Conservation (phyloP, 2,329 filamentous ascomycete genomes). For the Xylaria sp. region DNA sequence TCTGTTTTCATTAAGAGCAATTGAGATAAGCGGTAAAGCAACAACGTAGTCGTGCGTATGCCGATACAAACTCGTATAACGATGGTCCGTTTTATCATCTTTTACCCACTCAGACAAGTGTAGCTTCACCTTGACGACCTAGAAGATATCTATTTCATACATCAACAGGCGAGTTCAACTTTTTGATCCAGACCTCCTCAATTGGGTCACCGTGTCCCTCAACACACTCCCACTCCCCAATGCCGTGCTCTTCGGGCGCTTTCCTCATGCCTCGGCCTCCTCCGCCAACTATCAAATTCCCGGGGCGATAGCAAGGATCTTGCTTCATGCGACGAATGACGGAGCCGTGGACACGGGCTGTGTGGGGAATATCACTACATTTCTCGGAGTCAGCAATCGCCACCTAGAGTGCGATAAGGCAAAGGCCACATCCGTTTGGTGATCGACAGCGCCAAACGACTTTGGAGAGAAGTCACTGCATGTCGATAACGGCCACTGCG, state of each 20-base stretch:
- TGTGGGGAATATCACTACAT: conserved; percentile 66
- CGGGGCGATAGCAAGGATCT: conserved; percentile 71
- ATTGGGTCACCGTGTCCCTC: conserved; percentile 69
- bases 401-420: background rate
- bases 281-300: conserved; percentile 80
- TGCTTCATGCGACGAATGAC: conserved; percentile 74
- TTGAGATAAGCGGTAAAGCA: no score
- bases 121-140: background rate
- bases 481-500: no score
- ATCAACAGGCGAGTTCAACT: conserved; percentile 21
- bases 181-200: conserved; percentile 69
- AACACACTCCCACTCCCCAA: conserved; percentile 73
- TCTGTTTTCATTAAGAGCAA: no score
- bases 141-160: background rate
- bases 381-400: background rate
- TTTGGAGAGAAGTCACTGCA: background rate
- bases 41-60: background rate
- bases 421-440: no score
- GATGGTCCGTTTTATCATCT: background rate
- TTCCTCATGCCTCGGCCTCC: conserved; percentile 71
- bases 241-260: conserved; percentile 67
- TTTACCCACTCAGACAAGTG: background rate
- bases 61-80: no score
- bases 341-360: conserved; percentile 74
- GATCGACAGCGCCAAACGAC: no score